These are phyloP conservation scores for Pseudogymnoascus sp. DNA, from an alignment of 2,329 filamentous ascomycete species.

Conservation along the genomic window DNA sequence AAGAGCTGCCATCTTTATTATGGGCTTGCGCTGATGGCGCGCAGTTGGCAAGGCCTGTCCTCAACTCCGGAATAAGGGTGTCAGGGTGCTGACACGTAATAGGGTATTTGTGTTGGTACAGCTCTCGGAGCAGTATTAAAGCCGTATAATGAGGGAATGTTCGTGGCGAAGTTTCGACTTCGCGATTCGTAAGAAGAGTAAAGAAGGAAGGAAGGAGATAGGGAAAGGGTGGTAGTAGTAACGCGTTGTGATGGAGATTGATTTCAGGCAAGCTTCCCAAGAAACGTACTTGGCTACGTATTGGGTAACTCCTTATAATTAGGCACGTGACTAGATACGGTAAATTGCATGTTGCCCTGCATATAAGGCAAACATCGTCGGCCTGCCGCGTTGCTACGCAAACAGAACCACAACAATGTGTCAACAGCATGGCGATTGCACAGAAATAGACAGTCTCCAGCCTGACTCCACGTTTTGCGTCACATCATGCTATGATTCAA, in stretches of 20 bases:
- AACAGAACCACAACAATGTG: conserved; percentile 1
- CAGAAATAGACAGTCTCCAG: background rate
- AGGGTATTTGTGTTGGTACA: conserved; percentile 4
- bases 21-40: conserved; percentile 13
- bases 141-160: conserved; percentile 2
- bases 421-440: background rate
- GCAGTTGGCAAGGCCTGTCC: conserved; percentile 8
- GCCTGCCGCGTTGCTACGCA: background rate
- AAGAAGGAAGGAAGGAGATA: conserved; percentile 7
- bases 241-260: conserved; percentile 6
- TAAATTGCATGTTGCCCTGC: background rate
- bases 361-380: background rate
- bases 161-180: background rate
- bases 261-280: conserved; percentile 4
- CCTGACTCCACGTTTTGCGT: background rate
- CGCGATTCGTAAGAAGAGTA: conserved; percentile 5
- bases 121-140: conserved; percentile 6
- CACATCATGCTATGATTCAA: background rate
- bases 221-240: background rate
- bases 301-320: conserved; percentile 7
- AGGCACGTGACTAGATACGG: background rate
- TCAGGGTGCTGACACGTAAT: conserved; percentile 10
- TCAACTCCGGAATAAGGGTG: conserved; percentile 9
- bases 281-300: conserved; percentile 8
- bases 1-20: conserved; percentile 41